Base-by-base conservation (phyloP, 2,329 filamentous ascomycete species). In the Pseudonectria buxi region DNA sequence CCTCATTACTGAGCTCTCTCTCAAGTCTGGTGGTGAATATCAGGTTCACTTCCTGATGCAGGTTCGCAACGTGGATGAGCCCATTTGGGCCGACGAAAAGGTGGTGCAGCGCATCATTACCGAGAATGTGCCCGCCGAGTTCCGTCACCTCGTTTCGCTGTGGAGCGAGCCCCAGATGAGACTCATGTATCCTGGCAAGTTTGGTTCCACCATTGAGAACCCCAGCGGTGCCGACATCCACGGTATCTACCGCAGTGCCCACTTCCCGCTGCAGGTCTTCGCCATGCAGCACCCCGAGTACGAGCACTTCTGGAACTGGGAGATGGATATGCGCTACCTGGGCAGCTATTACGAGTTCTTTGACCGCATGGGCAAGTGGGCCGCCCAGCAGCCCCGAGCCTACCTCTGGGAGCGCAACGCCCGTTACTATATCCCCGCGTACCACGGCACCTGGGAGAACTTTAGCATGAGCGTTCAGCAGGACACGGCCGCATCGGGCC, bases 91-190 rank as follows among this genome's bases (percentile, higher is more conserved):
- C 1, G 86, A 92, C 50, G 76, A 83, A 13, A 71, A 74, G 24
- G 82, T 79, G 0, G 86, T 87, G 39, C 74, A 87, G 47, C 70
- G 74, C 12, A 75, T 90, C 51, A 67, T 94, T 54, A 72, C 78
- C 54, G 64, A 74, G 53, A 71, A 81, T 50, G 61, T 83, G 50
- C 69, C 85, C 1, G 68, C 74, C 40, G 85, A 90, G 53, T 94
- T 94, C 60, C 83, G 81, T 55, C 77, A 81, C 41, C 76, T 94
- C 58, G 84, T 82, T 29, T 86, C 83, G 0, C 67, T 94, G 6
- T 94, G 87, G 87, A 88, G 85, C 3, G 86, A 92, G 58, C 72
- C 77, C 34, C 85, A 90, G 59, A 90, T 94, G 84, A 71, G 73
- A 37, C 70, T 89, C 37, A 79, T 86, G 58, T 94, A 94, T 53